A percentile compares a stretch with the other conserved stretches of the same genome.
These are phyloP conservation scores for Terana coerulea DNA, from an alignment of 768 basidiomycete species.

Conservation along the genomic window DNA sequence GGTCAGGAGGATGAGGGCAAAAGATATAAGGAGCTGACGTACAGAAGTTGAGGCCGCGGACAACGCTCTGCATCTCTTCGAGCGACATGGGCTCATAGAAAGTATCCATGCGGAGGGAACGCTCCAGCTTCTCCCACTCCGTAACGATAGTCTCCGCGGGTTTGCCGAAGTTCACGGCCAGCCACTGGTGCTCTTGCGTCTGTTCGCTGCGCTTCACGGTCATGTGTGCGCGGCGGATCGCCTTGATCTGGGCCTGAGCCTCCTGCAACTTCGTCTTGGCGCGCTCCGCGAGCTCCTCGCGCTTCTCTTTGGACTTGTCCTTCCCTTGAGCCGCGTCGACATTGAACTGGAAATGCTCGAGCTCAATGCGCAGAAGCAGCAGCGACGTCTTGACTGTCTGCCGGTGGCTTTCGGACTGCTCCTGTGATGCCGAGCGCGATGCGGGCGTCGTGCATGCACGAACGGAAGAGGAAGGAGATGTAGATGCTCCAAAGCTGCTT, in stretches of 20 bases:
- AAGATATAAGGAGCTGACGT: conserved; percentile 10
- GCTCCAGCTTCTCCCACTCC: conserved; percentile 44
- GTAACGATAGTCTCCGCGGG: conserved; percentile 36
- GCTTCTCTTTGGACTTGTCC: conserved; percentile 19
- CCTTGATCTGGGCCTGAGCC: conserved; percentile 5
- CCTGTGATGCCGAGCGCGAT: conserved; percentile 44
- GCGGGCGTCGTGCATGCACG: conserved; percentile 42
- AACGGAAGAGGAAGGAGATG: conserved; percentile 39
- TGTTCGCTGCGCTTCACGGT: conserved; percentile 9
- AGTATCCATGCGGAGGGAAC: conserved; percentile 36
- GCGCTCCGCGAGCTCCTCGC: conserved; percentile 20
- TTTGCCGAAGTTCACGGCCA: conserved; percentile 38
- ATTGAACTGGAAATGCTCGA: conserved; percentile 51
- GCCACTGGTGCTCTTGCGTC: conserved; percentile 33
- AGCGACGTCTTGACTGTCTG: conserved; percentile 45
- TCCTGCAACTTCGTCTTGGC: conserved; percentile 17
- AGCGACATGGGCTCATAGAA: conserved; percentile 52
- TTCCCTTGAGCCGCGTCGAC: conserved; percentile 22
- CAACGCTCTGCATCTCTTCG: conserved; percentile 47
- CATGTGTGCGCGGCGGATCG: neutral
- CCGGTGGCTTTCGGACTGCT: conserved; percentile 46
- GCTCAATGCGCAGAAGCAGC: conserved; percentile 38
- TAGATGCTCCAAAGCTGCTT: conserved; percentile 46
- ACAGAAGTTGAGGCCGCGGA: conserved; percentile 50
- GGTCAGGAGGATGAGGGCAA: neutral